Evolutionary conservation across 768 basidiomycete genomes (phyloP), one percentile per base, ranked within the genome.

Genomic region (Leccinum rimulosum): DNA sequence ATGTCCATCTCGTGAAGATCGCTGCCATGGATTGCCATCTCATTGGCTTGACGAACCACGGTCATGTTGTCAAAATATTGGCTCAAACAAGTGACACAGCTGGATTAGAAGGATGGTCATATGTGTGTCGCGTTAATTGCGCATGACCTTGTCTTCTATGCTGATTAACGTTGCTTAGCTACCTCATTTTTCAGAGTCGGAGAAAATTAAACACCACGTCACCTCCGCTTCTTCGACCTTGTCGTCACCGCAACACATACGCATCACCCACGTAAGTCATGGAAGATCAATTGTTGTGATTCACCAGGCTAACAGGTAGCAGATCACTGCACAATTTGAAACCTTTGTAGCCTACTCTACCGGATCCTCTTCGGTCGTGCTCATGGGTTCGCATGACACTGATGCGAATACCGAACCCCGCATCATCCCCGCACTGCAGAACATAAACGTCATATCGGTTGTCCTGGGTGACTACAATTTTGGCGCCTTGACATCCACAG

Each of bases 381-480:
- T 94, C 59, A 84, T 87, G 71, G 93, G 91, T 40, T 75, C 82
- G 49, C 76, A 74, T 14, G 69, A 76, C n/a, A 83, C 82, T 7
- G 64, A 75, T 36, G 58, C 75, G 12, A 71, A 73, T 22, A 77
- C 75, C 15, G 65, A 68, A 58, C 91, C 89, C n/a, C 79, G 76
- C 35, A 77, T 93, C 58, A 78, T 91, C 4, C 86, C 89, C 1
- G 83, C 80, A 35, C 76, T 98, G 30, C 93, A 97, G 66, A 81
- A 89, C 64, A 82, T 76, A 63, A 78, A 81, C 38, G 84, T 98
- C 55, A 95, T 98, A 60, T 91, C 92, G 53, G 86, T 96, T 56
- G 87, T 88, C 14, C 80, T 94, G 53, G 96, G 96, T 6, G 96
- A 98, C 73, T 97, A 95, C 72, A 96, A 98, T 76, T 86, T 80